Base-by-base conservation (phyloP, 2,329 filamentous ascomycete species). In the Alternaria sp. region DNA sequence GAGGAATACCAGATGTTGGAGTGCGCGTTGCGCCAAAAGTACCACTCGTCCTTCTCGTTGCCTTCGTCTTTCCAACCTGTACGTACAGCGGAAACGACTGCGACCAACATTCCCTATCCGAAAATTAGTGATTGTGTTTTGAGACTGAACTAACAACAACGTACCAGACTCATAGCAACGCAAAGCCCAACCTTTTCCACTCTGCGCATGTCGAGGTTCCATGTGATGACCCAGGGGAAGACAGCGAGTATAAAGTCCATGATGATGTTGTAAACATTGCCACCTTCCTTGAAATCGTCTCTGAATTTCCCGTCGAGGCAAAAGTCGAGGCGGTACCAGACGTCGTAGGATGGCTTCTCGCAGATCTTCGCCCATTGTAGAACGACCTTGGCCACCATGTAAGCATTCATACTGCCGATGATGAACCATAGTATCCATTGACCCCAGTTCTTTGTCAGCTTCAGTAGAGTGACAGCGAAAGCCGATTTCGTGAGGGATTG, bases 201-300 rank as follows among this genome's bases (percentile, higher is more conserved):
- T 26, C 70, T 77, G 28, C 79, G 77, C 79, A 86, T 84, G 55
- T 83, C 81, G 44, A 86, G 63, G 3, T 76, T 77, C 71, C 81
- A 82, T 1, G 81, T 83, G 20, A 86, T 80, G 22, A 83, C 65
- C 83, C 83, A 85, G 3, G 84, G 84, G 52, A 85, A 83, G 8
- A 74, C 56, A 0, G 84, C 83, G 64, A 86, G 81, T 0, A 83
- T 64, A 41, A 86, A 84, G 59, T 86, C 84, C 81, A 85, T 85
- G 28, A 85, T 75, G 56, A 85, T 82, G 67, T 85, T 85, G 69
- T 84, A 85, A 5, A 83, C 82, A 62, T 85, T 85, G 34, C 84
- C 84, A 8, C 81, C 82, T 54, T 83, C 81, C 61, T 85, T 85
- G 65, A 84, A 83, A 38, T 80, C 68, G 11, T 80, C 64, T 4